Evolutionary conservation across 78 protist genomes (phyloP).

Genomic region (Chrysochromulina parva): DNA sequence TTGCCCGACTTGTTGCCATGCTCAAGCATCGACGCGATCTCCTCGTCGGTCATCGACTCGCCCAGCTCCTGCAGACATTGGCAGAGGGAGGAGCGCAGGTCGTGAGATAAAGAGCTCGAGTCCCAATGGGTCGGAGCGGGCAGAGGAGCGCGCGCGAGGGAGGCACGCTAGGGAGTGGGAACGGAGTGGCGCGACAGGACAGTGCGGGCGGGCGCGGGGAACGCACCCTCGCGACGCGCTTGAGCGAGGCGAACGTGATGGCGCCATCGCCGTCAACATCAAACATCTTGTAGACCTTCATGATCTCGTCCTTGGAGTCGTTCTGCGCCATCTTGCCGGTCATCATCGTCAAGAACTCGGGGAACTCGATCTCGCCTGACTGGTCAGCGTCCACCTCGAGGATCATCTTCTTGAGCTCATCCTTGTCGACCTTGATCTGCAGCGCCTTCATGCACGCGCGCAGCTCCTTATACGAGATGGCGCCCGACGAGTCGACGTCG

Average conservation of each 20-base stretch:
- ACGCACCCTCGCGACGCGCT: constrained; percentile 76
- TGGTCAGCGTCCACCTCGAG: constrained; percentile 79
- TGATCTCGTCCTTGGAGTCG: constrained; percentile 78
- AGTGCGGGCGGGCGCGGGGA: too few relatives aligned
- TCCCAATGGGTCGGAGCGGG: too few relatives aligned
- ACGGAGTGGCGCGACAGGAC: too few relatives aligned
- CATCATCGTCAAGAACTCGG: constrained; percentile 84
- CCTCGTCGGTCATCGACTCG: constrained; percentile 88
- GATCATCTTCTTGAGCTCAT: constrained; percentile 78
- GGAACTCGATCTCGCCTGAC: constrained; percentile 78
- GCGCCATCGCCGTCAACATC: constrained; percentile 83
- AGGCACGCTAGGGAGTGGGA: too few relatives aligned
- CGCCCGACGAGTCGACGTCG: constrained; percentile 58
- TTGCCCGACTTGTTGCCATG: constrained; percentile 52
- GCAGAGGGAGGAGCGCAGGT: too few relatives aligned
- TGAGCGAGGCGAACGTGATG: constrained; percentile 79
- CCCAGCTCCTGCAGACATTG: neutral
- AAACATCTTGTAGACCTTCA: constrained; percentile 88
- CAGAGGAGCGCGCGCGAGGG: too few relatives aligned
- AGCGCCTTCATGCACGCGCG: constrained; percentile 91
- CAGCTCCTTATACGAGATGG: constrained; percentile 87
- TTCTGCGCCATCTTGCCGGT: constrained; percentile 80
- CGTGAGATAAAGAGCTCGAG: too few relatives aligned
- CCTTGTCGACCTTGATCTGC: constrained; percentile 80
- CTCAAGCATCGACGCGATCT: constrained; percentile 66